Base-by-base conservation (phyloP, 352 stramenopile genomes). In the Globisporangium carolinianum region DNA sequence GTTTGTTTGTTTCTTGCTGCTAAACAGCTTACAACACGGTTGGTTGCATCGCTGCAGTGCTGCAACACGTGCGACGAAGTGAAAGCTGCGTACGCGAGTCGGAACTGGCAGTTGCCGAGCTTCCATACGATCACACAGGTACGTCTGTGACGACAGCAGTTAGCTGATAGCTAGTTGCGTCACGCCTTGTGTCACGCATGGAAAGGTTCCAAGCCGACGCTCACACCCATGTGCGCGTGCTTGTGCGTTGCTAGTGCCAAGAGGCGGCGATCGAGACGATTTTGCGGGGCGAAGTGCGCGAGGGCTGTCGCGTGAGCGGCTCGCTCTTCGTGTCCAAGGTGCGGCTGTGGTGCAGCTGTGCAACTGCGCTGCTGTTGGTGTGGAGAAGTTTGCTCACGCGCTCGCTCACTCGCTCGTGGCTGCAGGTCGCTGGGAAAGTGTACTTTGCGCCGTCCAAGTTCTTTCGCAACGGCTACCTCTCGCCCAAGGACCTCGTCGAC, bases 371-470 rank as follows among this genome's bases (percentile, higher is more conserved):
- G 49, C 4, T 47, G 8, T 52, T 17, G 5, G 12, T n/a, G 37
- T 36, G 18, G 9, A 7, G 24, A 36, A 36, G 47, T 32, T 32
- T 3, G 24, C 24, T 32, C 24, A 32, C 24, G 1, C 24, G 24
- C 24, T 32, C 12, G 18, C 46, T 46, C 10, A 35, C 15, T 5
- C 46, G 8, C 46, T 51, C 46, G 24, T 35, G 46, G 46, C 15
- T 32, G 3, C 37, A 92, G 83, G 83, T 91, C 39, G 79, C 79
- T 14, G 84, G 81, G 11, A 86, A 82, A 51, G 55, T 94, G 14
- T 91, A 90, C 61, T 94, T 94, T 59, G 83, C 83, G 54, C 83
- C 83, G 24, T 88, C 81, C 55, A 91, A 89, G 66, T 86, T 85
- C 63, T 91, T 94, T 57, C 74, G 76, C 58, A 87, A 78, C 43